Evolutionary conservation across 2,329 filamentous ascomycete genomes (phyloP), one percentile per base, ranked within the genome.

Genomic region (Chalaropsis thielavioides): DNA sequence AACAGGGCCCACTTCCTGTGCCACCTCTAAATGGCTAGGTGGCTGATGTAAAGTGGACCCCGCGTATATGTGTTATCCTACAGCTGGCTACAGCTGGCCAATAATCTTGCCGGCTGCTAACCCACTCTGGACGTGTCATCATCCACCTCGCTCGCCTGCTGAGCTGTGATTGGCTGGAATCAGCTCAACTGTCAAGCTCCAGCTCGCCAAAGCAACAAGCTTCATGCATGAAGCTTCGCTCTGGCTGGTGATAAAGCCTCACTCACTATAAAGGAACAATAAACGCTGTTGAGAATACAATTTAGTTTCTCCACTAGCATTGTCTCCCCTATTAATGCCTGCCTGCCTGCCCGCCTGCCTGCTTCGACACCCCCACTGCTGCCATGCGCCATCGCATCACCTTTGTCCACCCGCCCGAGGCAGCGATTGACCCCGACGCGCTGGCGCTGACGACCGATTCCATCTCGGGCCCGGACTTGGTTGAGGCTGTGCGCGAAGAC

Each of bases 381-480:
- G 76, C 63, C 46, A 91, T 92, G 89, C 85, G 87, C 70, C 84
- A 90, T 75, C 80, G 89, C 75, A 84, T 90, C 70, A 95, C 92
- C 0, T 94, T 90, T 69, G 77, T 95, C 63, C 85, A 88, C 69
- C 80, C 81, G 24, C 78, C 81, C n/a, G 82, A 85, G 54, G 77
- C 82, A 65, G 79, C 80, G 1, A 79, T 92, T 68, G 83, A 88
- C 63, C 86, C 88, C 0, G 76, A 81, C 1, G 77, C 82, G 58
- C 75, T 95, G 62, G 74, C 80, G 13, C 75, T 95, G 54, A 76
- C 77, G 56, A 75, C 78, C 54, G 76, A 78, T 59, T 78, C 79
- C 2, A 75, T 95, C 63, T 77, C 78, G 1, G 81, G 80, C 1
- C 79, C 81, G 0, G 74, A 76, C 40, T 73, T 94, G 51, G 60